Conservation (phyloP, 179 eudicot genomes). For the Sideroxylon spinosum region DNA sequence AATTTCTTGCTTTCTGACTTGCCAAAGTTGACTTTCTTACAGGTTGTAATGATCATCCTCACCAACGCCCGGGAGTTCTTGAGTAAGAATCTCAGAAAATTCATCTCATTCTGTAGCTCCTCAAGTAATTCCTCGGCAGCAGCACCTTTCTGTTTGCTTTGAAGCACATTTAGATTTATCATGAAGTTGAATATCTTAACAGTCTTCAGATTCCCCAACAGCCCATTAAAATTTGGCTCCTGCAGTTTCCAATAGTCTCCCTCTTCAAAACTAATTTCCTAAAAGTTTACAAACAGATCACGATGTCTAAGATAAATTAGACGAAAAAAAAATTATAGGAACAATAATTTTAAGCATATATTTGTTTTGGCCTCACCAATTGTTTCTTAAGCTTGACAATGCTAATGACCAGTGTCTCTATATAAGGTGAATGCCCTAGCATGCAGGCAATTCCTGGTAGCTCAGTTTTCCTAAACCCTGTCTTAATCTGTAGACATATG, state of each 20-base stretch:
- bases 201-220: background rate
- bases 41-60: background rate
- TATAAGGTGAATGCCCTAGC: background rate
- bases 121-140: background rate
- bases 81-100: slow-evolving; percentile 6
- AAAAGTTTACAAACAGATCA: background rate
- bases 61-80: background rate
- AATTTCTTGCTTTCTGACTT: background rate
- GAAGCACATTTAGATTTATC: background rate
- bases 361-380: background rate
- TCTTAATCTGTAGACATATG: background rate
- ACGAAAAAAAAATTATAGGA: no score
- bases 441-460: slow-evolving; percentile 1
- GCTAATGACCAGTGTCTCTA: background rate
- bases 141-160: background rate
- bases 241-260: background rate
- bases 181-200: background rate
- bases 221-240: background rate
- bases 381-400: background rate
- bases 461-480: background rate
- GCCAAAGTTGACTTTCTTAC: background rate
- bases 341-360: background rate
- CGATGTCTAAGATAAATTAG: background rate
- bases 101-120: background rate
- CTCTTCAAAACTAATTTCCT: background rate